Evolutionary conservation across 148 eudicot genomes (phyloP).

Genomic region (Fagopyrum tataricum): DNA sequence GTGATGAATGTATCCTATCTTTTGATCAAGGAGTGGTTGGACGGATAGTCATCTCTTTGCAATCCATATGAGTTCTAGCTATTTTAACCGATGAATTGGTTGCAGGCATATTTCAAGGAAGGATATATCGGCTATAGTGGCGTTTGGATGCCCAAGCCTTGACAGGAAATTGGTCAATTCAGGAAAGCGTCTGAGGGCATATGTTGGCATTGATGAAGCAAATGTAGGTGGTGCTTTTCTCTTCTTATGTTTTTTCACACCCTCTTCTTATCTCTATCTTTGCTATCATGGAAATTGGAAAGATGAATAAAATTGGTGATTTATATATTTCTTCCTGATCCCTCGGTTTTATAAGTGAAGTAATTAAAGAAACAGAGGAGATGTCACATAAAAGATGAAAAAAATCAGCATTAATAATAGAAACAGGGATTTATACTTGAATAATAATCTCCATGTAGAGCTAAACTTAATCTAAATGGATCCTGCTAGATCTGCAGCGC

Average conservation of each 20-base stretch:
- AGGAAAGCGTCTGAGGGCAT: slow-evolving; percentile 55
- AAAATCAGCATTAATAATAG: background rate
- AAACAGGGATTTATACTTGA: background rate
- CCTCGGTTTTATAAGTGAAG: background rate
- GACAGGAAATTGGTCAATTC: slow-evolving; percentile 70
- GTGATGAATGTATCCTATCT: background rate
- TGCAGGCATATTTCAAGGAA: slow-evolving; percentile 40
- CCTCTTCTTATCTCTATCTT: background rate
- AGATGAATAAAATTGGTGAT: background rate
- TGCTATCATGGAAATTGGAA: background rate
- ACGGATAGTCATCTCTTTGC: background rate
- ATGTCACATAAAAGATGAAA: background rate
- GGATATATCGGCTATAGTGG: slow-evolving; percentile 42
- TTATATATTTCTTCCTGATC: background rate
- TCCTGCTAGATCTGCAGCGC: slow-evolving; percentile 45
- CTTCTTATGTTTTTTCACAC: background rate
- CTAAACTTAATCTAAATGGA: slow-evolving; percentile 7
- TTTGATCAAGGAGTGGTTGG: background rate
- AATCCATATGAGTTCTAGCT: background rate
- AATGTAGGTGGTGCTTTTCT: slow-evolving; percentile 33
- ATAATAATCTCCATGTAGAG: background rate
- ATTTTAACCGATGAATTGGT: background rate
- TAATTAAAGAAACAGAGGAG: background rate
- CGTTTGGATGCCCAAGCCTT: slow-evolving; percentile 46
- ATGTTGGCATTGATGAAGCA: slow-evolving; percentile 44